Base-by-base conservation (phyloP, 768 basidiomycete genomes). In the Leccinum broughii region DNA sequence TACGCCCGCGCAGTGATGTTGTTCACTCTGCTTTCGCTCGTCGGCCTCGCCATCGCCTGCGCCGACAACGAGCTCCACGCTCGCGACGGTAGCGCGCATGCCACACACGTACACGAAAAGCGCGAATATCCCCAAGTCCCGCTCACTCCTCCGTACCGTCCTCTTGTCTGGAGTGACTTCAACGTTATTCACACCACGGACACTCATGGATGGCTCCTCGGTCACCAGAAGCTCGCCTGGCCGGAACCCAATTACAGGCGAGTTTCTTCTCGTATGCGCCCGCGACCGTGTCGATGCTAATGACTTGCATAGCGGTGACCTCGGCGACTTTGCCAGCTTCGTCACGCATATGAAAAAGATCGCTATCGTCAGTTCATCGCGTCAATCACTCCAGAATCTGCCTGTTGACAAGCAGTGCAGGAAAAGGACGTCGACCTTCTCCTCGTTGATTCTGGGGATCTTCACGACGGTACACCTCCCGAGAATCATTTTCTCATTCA, bases 161-260 rank as follows among this genome's bases (percentile, higher is more conserved):
- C 84, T 26, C 80, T 96, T 13, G 83, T 84, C 55, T 95, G 93
- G 94, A 85, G 89, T 20, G 92, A 95, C 67, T 80, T 95, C 69
- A 95, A 95, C 70, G 83, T 95, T 66, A 80, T 95, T 51, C 86
- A 88, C 67, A 95, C 92, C 2, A 95, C 94, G 0, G 93, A 95
- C 72, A 90, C 84, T 39, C 87, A 90, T 75, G 85, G 88, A 28
- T 89, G 88, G 88, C 77, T 95, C 3, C 79, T 93, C 39, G 93
- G 93, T 1, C 93, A 96, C 75, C 90, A 92, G 66, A 88, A 92
- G 68, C 20, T 77, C 5, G 81, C 81, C 4, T 85, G 81, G 68
- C 90, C 90, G 0, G 91, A 93, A 65, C 89, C 90, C 0, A 87
- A 89, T 70, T 92, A 89, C 73, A 84, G 82, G 81, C 82, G 55